Conservation (phyloP, 2,329 filamentous ascomycete genomes). For the Corinectria fuckeliana region DNA sequence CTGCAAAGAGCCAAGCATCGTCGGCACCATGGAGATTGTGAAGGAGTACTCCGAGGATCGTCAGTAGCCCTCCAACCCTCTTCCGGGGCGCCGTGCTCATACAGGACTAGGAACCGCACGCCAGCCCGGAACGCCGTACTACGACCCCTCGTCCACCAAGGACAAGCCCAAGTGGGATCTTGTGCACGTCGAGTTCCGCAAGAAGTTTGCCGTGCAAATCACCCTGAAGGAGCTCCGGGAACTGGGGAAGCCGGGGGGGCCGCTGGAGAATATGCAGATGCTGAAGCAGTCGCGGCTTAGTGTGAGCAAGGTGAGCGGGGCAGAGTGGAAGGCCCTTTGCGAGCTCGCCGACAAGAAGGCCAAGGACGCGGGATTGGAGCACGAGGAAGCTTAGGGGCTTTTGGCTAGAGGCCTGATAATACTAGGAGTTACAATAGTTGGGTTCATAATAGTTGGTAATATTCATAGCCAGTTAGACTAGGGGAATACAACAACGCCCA, state of each 20-base stretch:
- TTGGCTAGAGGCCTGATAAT: neutral
- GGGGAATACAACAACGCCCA: too few relatives aligned
- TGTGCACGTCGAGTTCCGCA: constrained; percentile 86
- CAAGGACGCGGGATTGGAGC: constrained; percentile 45
- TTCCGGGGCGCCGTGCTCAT: fast-evolving
- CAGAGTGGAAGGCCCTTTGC: constrained; percentile 71
- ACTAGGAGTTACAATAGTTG: neutral
- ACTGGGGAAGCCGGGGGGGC: constrained; percentile 60
- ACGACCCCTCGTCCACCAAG: constrained; percentile 74
- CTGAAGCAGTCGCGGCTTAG: constrained; percentile 83
- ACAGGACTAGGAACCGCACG: constrained; percentile 40
- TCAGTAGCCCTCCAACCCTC: constrained; percentile 46
- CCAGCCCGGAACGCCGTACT: constrained; percentile 67
- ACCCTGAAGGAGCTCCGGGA: constrained; percentile 74
- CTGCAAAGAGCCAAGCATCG: constrained; percentile 87
- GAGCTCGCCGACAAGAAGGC: constrained; percentile 56
- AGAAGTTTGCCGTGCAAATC: constrained; percentile 78
- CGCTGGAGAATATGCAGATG: constrained; percentile 79
- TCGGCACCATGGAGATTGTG: constrained; percentile 88
- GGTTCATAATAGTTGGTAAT: too few relatives aligned
- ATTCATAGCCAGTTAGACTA: too few relatives aligned
- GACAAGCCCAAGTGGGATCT: constrained; percentile 74
- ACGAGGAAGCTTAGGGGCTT: constrained; percentile 37
- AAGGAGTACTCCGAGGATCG: constrained; percentile 81
- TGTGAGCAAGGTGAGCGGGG: constrained; percentile 70